Conservation (phyloP, 345 rosid genomes). For the Capsella bursapastoris region DNA sequence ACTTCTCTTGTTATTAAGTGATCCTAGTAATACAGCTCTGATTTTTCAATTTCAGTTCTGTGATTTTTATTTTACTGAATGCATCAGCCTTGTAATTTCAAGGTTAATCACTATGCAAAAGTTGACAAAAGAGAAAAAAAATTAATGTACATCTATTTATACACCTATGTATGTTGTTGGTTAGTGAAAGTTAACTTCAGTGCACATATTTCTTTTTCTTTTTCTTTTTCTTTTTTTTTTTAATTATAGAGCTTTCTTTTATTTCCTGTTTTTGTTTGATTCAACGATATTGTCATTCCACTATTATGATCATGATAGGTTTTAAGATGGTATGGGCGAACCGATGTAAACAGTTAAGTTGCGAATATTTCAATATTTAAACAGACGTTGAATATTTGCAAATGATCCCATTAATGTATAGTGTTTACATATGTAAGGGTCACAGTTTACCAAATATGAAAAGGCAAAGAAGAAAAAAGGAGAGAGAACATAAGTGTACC, state of each 20-base stretch:
- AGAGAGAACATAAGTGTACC: conserved; percentile 32
- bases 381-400: background rate
- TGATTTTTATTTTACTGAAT: background rate
- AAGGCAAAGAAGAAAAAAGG: conserved; percentile 28
- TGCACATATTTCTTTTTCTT: background rate
- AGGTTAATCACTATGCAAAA: background rate
- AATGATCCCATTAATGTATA: background rate
- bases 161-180: background rate
- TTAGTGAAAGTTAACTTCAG: background rate
- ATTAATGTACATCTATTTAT: background rate
- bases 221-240: background rate
- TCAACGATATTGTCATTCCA: background rate
- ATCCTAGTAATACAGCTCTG: conserved; percentile 7
- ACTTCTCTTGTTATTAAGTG: conserved; percentile 9
- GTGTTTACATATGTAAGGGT: background rate
- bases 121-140: too few species aligned
- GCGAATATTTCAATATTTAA: background rate
- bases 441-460: conserved; percentile 23
- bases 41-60: conserved; percentile 1
- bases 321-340: background rate
- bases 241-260: background rate
- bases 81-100: background rate
- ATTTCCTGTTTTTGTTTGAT: background rate
- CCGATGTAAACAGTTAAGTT: background rate
- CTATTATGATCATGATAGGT: conserved; percentile 4